Evolutionary conservation across 2,329 filamentous ascomycete genomes (phyloP).

Genomic region (Paramyrothecium sp.): DNA sequence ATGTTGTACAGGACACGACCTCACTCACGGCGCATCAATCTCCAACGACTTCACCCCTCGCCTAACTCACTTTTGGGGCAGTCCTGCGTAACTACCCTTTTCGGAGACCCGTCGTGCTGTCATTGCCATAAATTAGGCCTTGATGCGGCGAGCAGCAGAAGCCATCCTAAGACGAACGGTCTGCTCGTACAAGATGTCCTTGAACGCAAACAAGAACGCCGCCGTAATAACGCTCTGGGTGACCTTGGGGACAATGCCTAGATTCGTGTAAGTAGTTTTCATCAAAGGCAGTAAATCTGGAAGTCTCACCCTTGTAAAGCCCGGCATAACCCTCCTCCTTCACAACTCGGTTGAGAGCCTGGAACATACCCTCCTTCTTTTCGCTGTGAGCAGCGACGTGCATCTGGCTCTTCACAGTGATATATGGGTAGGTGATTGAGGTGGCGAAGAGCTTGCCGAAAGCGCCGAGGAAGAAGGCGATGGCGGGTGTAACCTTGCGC

Average conservation of each 20-base stretch:
- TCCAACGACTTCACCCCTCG: too few relatives aligned
- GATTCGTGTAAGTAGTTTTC: slow-evolving; percentile 8
- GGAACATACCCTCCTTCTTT: slow-evolving; percentile 78
- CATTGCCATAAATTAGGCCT: slow-evolving; percentile 20
- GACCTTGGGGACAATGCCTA: slow-evolving; percentile 93
- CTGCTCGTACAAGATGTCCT: slow-evolving; percentile 90
- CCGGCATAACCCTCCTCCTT: slow-evolving; percentile 88
- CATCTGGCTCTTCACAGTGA: slow-evolving; percentile 97
- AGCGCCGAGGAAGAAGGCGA: slow-evolving; percentile 89
- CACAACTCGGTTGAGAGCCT: slow-evolving; percentile 76
- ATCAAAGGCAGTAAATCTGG: background rate
- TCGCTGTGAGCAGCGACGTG: slow-evolving; percentile 79
- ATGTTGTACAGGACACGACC: too few relatives aligned
- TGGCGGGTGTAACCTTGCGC: slow-evolving; percentile 73
- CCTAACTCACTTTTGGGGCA: too few relatives aligned
- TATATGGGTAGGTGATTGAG: slow-evolving; percentile 94
- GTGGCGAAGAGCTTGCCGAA: slow-evolving; percentile 94
- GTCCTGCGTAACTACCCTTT: too few relatives aligned
- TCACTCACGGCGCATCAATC: too few relatives aligned
- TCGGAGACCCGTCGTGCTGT: slow-evolving; percentile 2
- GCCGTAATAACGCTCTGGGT: slow-evolving; percentile 96
- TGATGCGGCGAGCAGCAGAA: slow-evolving; percentile 33
- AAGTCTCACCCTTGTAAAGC: slow-evolving; percentile 78
- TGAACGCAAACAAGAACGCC: slow-evolving; percentile 95
- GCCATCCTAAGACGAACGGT: slow-evolving; percentile 63